phyloP scores from a whole-genome alignment of 2,329 filamentous ascomycete species.

The Lasiodiplodia theobromae region DNA sequence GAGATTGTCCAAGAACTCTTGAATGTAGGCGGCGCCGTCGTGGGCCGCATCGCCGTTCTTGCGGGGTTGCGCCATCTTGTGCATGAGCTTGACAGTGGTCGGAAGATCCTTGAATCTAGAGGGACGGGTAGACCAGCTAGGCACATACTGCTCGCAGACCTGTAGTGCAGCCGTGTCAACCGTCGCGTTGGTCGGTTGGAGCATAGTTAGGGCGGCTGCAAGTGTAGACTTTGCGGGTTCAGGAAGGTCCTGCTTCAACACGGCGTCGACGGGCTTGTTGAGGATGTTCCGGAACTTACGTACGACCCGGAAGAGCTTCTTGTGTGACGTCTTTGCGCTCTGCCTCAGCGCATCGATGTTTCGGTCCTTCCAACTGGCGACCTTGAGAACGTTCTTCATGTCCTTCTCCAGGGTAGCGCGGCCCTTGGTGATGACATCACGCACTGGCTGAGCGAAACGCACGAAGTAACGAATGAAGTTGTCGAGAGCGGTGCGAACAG shows the following conservation, averaged over 20 bases:
- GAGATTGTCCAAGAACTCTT: constrained; percentile 73
- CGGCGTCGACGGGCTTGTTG: constrained; percentile 73
- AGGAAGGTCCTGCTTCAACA: constrained; percentile 48
- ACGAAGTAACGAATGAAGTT: constrained; percentile 81
- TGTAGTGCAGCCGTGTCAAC: constrained; percentile 34
- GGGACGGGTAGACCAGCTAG: constrained; percentile 55
- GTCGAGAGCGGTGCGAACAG: constrained; percentile 68
- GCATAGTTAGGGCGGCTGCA: background rate
- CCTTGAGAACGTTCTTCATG: constrained; percentile 88
- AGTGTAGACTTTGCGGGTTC: background rate
- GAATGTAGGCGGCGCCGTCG: constrained; percentile 66
- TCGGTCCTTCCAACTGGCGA: constrained; percentile 98
- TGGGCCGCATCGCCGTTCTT: constrained; percentile 52
- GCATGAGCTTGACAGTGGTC: constrained; percentile 78
- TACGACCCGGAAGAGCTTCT: constrained; percentile 89
- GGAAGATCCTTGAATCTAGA: constrained; percentile 74
- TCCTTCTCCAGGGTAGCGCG: constrained; percentile 82
- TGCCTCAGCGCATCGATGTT: constrained; percentile 90
- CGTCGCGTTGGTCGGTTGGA: constrained; percentile 25
- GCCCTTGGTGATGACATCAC: constrained; percentile 71
- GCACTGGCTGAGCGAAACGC: constrained; percentile 72
- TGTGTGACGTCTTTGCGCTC: constrained; percentile 87
- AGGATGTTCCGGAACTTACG: constrained; percentile 86
- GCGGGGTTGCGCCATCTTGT: constrained; percentile 63
- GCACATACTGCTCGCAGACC: constrained; percentile 37